Evolutionary conservation across 106 monocot genomes (phyloP).

Genomic region (Posidonia australis): DNA sequence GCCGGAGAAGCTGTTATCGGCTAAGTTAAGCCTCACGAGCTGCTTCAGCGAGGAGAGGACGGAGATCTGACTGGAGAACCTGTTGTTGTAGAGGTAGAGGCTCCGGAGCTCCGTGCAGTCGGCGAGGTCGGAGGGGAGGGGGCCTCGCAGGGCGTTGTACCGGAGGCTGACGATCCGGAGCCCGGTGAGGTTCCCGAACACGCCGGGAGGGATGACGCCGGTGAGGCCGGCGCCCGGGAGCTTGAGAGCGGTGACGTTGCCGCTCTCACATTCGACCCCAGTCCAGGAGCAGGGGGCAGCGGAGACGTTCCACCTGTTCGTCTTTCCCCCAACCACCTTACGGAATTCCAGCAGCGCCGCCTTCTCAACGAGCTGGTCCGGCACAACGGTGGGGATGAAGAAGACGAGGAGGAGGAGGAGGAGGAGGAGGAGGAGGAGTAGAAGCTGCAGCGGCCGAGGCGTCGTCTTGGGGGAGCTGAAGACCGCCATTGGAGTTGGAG

Average conservation of each 20-base stretch:
- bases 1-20: conserved; percentile 28
- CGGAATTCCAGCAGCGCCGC: conserved; percentile 44
- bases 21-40: conserved; percentile 49
- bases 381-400: neutral
- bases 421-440: conserved; percentile 17
- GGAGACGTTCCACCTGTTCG: conserved; percentile 31
- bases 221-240: conserved; percentile 49
- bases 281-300: conserved; percentile 42
- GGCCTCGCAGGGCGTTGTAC: conserved; percentile 53
- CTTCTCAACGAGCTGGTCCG: conserved; percentile 40
- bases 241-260: conserved; percentile 40
- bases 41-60: conserved; percentile 15
- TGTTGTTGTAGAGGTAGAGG: conserved; percentile 56
- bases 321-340: conserved; percentile 22
- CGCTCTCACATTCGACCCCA: conserved; percentile 40
- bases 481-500: neutral
- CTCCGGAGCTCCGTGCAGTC: conserved; percentile 29
- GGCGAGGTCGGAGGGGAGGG: conserved; percentile 53
- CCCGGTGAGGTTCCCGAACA: conserved; percentile 50
- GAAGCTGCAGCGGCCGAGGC: neutral
- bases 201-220: conserved; percentile 49
- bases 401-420: conserved; percentile 16
- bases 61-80: conserved; percentile 39
- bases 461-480: neutral
- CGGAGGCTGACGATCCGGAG: conserved; percentile 63